Percentiles rank a stretch among this genome's conserved stretches.
Conservation (phyloP, 352 stramenopile species). For the Phytophthora citrophthora region DNA sequence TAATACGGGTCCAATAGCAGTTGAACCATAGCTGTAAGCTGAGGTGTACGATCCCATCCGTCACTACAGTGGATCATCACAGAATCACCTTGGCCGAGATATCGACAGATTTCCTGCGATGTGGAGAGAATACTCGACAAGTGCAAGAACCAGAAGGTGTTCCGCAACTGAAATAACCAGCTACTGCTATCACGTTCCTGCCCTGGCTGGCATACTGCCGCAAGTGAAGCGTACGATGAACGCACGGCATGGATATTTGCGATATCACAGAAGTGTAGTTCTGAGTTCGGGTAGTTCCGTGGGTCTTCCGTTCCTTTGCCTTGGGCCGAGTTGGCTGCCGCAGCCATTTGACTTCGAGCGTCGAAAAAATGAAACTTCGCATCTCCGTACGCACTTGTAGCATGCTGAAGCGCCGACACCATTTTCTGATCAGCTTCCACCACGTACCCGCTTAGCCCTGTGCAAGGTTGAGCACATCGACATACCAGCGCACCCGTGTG, state of each 20-base stretch:
- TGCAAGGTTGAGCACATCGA: constrained; percentile 85
- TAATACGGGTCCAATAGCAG: constrained; percentile 99
- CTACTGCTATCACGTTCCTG: constrained; percentile 81
- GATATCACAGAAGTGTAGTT: constrained; percentile 98
- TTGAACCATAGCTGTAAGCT: constrained; percentile 96
- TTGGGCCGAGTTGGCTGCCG: constrained; percentile 84
- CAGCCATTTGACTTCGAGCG: constrained; percentile 84
- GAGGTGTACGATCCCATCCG: constrained; percentile 98
- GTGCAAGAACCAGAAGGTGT: constrained; percentile 98
- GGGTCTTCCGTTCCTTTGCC: constrained; percentile 91
- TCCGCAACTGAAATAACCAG: constrained; percentile 90
- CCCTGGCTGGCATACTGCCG: constrained; percentile 74
- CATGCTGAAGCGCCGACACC: constrained; percentile 71
- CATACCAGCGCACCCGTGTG: constrained; percentile 91
- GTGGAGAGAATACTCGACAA: constrained; percentile 95
- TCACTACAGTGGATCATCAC: constrained; percentile 99
- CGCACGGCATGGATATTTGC: constrained; percentile 99
- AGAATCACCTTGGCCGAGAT: constrained; percentile 93
- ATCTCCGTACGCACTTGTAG: constrained; percentile 63
- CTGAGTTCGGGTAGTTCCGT: constrained; percentile 95
- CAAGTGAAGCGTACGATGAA: constrained; percentile 84
- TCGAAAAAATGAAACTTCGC: constrained; percentile 90
- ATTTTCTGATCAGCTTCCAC: constrained; percentile 84
- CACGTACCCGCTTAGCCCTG: constrained; percentile 84
- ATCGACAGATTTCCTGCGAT: constrained; percentile 94